Percentiles rank a stretch among this genome's conserved stretches.
These are phyloP conservation scores for Papiliotrema terrestris DNA, from an alignment of 1,284 basidiomycete genomes.

Conservation along the genomic window DNA sequence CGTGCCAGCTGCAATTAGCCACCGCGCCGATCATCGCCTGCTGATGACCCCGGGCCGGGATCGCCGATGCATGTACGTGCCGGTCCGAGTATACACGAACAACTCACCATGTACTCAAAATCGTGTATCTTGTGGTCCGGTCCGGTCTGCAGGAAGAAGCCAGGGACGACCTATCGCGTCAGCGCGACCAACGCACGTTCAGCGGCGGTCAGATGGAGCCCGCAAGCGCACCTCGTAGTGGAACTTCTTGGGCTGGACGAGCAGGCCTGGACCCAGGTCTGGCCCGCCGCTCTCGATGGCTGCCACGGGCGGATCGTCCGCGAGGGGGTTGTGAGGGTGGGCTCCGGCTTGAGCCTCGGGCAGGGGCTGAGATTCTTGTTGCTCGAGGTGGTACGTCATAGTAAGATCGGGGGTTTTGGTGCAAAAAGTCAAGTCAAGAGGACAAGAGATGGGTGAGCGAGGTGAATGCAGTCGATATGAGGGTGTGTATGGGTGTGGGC, in stretches of 20 bases:
- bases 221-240: slow-evolving; percentile 31
- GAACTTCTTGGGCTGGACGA: slow-evolving; percentile 29
- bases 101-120: slow-evolving; percentile 39
- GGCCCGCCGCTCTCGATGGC: slow-evolving; percentile 36
- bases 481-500: too few relatives aligned
- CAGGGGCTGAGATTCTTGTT: too few relatives aligned
- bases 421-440: too few relatives aligned
- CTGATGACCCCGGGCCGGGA: neutral
- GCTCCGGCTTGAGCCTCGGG: neutral
- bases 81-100: neutral
- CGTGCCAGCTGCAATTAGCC: slow-evolving; percentile 23
- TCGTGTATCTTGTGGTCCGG: slow-evolving; percentile 29
- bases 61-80: too few relatives aligned
- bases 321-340: slow-evolving; percentile 1
- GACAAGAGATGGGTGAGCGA: neutral
- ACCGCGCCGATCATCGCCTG: neutral
- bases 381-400: neutral
- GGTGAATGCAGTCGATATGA: too few relatives aligned
- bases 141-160: slow-evolving; percentile 43
- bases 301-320: slow-evolving; percentile 36
- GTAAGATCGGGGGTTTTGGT: neutral
- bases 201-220: neutral
- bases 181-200: neutral
- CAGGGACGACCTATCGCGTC: slow-evolving; percentile 27
- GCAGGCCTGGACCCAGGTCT: slow-evolving; percentile 16